These are phyloP conservation scores for Trichoderma gamsii DNA, from an alignment of 495 filamentous ascomycete genomes.

Conservation along the genomic window DNA sequence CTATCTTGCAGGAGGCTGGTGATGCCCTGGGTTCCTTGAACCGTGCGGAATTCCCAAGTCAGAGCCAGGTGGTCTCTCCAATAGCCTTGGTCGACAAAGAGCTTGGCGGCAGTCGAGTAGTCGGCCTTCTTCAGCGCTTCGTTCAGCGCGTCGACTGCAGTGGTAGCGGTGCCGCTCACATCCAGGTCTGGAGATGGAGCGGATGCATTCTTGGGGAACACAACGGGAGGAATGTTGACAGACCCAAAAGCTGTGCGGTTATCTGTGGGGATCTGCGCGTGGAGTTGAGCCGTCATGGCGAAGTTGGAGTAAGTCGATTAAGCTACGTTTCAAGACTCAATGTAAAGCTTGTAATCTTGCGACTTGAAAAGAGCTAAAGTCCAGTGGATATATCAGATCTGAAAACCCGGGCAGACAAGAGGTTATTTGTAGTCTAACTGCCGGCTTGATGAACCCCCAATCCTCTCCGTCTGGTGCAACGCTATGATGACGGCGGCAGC, in stretches of 20 bases:
- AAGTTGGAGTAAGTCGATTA: neutral
- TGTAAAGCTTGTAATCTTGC: neutral
- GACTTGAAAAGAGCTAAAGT: neutral
- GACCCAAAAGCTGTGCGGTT: conserved; percentile 13
- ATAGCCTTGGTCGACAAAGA: conserved; percentile 54
- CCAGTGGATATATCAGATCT: too few species aligned
- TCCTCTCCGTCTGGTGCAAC: too few species aligned
- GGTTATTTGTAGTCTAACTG: too few species aligned
- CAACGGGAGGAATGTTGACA: conserved; percentile 11
- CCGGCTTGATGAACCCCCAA: too few species aligned
- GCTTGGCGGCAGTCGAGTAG: conserved; percentile 27
- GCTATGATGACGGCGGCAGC: too few species aligned
- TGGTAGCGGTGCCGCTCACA: conserved; percentile 38
- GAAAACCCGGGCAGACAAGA: too few species aligned
- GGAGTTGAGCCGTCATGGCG: neutral
- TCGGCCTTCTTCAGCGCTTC: conserved; percentile 34
- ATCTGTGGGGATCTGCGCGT: neutral
- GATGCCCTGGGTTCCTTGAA: conserved; percentile 50
- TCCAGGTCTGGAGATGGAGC: conserved; percentile 29
- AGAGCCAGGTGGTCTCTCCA: conserved; percentile 59
- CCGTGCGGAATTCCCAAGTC: conserved; percentile 54
- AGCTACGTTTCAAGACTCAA: neutral
- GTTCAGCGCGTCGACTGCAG: conserved; percentile 46
- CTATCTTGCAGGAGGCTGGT: conserved; percentile 37
- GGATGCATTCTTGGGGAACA: neutral